Base-by-base conservation (phyloP, 176 grass and related monocot genomes). In the Pontederia crassipes region DNA sequence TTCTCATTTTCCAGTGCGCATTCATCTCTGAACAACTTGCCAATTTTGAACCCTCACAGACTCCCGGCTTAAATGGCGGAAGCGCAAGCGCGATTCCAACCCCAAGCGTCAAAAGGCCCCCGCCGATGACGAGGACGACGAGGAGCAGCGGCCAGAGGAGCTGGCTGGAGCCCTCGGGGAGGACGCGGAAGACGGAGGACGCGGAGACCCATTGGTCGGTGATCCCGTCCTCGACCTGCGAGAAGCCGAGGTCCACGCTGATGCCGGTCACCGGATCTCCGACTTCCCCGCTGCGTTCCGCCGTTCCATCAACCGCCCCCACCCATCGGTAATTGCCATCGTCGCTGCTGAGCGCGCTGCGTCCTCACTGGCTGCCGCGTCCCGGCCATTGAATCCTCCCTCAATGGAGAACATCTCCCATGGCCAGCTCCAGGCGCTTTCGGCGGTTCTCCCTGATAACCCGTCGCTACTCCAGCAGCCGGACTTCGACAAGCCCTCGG, bases 351-450 rank as follows among this genome's bases (percentile, higher is more conserved):
- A 89, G 55, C 88, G 74, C 4, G 70, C 73, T 48, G 57, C 9
- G 49, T 63, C 16, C 11, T 40, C 32, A 3, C 32, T 40, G 32
- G 32, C 32, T 40, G 32, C 32, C 2, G 9, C 59, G 12, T 45
- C 50, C 0, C 59, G 20, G 8, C 48, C 59, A 1, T 59, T 52
- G 8, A 45, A 66, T 55, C 11, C 67, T 8, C 35, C 71, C 8
- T 65, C 71, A 49, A 63, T 98, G 12, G 94, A 98, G 80, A 98
- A 93, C 80, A 85, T 98, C 54, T 93, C 94, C 11, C 74, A 98
- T 18, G 94, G 94, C 17, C 94, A 98, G 62, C 77, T 89, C 32
- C 94, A 98, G 78, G 80, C 86, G 14, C 17, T 83, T 10, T 88
- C 94, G 8, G 76, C 72, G 24, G 68, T 89, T 78, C 84, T 85